A percentile compares a stretch with the other conserved stretches of the same genome.
Evolutionary conservation across 371 early-diverging fungal genomes (phyloP).

Genomic region (Funneliformis caledonium): DNA sequence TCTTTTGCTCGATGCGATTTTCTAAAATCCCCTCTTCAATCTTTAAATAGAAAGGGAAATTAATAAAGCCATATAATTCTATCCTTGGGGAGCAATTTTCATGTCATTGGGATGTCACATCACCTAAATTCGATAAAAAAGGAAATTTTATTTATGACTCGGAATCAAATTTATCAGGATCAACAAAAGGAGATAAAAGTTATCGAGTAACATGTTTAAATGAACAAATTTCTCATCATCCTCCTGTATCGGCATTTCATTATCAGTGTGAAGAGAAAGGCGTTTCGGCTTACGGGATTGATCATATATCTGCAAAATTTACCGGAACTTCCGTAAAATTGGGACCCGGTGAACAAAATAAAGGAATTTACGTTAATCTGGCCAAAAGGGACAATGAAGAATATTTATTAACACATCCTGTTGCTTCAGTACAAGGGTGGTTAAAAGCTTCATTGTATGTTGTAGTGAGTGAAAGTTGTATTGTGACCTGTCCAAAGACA

Average conservation of each 20-base stretch:
- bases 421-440: conserved; percentile 56
- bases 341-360: conserved; percentile 56
- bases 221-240: conserved; percentile 67
- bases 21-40: background rate
- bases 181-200: conserved; percentile 14
- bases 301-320: conserved; percentile 64
- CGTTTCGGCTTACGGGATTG: conserved; percentile 55
- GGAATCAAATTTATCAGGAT: background rate
- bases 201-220: conserved; percentile 55
- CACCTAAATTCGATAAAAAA: conserved; percentile 33
- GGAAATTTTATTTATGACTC: conserved; percentile 21
- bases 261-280: conserved; percentile 58
- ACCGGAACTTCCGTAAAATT: conserved; percentile 62
- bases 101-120: conserved; percentile 58
- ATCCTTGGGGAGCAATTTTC: conserved; percentile 64
- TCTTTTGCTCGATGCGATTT: background rate
- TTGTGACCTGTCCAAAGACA: conserved; percentile 54
- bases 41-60: conserved; percentile 44
- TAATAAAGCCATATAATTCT: conserved; percentile 66
- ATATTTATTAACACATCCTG: conserved; percentile 56
- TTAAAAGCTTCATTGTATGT: conserved; percentile 53
- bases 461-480: conserved; percentile 47
- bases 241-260: conserved; percentile 64
- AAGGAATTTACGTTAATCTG: conserved; percentile 60
- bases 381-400: conserved; percentile 55